Conservation (phyloP, 2,329 filamentous ascomycete genomes). For the Rhytidhysteron rufulum region DNA sequence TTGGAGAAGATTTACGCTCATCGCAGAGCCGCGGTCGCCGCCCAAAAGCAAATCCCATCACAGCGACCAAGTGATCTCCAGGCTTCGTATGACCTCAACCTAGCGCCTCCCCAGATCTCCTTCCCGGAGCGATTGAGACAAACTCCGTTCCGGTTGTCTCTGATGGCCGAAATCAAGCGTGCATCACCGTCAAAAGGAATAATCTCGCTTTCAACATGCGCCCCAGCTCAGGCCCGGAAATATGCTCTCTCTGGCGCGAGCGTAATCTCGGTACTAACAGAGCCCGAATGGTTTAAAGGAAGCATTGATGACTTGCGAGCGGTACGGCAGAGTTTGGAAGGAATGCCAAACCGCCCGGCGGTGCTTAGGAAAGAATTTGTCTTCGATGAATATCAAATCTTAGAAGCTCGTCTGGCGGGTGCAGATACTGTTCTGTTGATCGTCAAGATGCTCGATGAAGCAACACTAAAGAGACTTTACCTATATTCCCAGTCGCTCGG, state of each 20-base stretch:
- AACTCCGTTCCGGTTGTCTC: constrained; percentile 80
- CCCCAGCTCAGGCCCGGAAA: constrained; percentile 81
- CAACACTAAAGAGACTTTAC: constrained; percentile 73
- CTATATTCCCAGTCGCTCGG: constrained; percentile 83
- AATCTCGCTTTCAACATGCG: constrained; percentile 82
- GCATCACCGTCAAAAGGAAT: constrained; percentile 95
- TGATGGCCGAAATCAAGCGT: constrained; percentile 97
- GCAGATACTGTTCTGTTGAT: constrained; percentile 94
- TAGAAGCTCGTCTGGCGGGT: constrained; percentile 87
- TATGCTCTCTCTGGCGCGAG: constrained; percentile 94
- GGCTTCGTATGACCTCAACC: constrained; percentile 77
- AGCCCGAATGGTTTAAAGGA: constrained; percentile 99
- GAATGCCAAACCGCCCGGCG: constrained; percentile 88
- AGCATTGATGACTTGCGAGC: constrained; percentile 88
- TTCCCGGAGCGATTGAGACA: constrained; percentile 76
- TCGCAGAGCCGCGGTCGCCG: constrained; percentile 69
- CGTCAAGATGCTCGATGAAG: constrained; percentile 90
- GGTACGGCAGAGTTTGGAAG: constrained; percentile 82
- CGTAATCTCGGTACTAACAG: constrained; percentile 96
- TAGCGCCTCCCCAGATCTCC: constrained; percentile 77
- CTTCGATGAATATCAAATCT: constrained; percentile 96
- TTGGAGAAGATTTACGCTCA: constrained; percentile 86
- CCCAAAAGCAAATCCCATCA: constrained; percentile 81
- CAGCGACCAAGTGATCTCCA: constrained; percentile 80
- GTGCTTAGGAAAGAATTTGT: constrained; percentile 95